These are phyloP conservation scores for Colletotrichum liaoningense DNA, from an alignment of 2,329 filamentous ascomycete species.

Conservation along the genomic window DNA sequence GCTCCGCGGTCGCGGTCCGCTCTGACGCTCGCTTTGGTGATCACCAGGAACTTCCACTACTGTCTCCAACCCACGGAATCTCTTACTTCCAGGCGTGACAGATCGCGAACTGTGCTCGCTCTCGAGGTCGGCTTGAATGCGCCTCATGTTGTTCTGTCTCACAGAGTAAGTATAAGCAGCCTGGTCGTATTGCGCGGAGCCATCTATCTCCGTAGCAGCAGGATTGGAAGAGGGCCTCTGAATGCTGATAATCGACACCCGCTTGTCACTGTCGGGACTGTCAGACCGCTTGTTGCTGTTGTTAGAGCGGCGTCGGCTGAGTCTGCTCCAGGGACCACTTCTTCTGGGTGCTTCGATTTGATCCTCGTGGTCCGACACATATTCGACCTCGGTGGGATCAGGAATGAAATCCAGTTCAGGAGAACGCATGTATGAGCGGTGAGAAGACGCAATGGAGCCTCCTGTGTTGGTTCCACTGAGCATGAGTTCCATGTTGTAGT, in stretches of 20 bases:
- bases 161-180: slow-evolving; percentile 18
- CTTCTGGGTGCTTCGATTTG: slow-evolving; percentile 24
- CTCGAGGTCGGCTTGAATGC: slow-evolving; percentile 21
- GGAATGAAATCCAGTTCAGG: slow-evolving; percentile 22
- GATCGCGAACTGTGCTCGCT: slow-evolving; percentile 28
- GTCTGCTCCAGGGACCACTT: background rate
- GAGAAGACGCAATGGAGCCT: slow-evolving; percentile 17
- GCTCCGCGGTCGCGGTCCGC: slow-evolving; percentile 19
- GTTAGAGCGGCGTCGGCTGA: slow-evolving; percentile 51
- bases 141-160: slow-evolving; percentile 10
- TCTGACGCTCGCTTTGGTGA: slow-evolving; percentile 1
- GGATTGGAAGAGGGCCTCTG: background rate
- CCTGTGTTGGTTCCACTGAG: slow-evolving; percentile 2
- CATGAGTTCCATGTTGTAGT: slow-evolving; percentile 18
- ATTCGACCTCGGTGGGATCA: slow-evolving; percentile 21
- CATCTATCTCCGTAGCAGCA: background rate
- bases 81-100: slow-evolving; percentile 25
- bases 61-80: slow-evolving; percentile 25
- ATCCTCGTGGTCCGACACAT: slow-evolving; percentile 26
- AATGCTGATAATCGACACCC: background rate
- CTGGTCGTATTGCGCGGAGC: background rate
- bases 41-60: slow-evolving; percentile 21
- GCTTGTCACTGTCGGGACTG: slow-evolving; percentile 1
- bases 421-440: slow-evolving; percentile 12
- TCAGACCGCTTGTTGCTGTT: slow-evolving; percentile 49